Conservation (phyloP, 129 eudicot genomes). For the Flaveria robusta region DNA sequence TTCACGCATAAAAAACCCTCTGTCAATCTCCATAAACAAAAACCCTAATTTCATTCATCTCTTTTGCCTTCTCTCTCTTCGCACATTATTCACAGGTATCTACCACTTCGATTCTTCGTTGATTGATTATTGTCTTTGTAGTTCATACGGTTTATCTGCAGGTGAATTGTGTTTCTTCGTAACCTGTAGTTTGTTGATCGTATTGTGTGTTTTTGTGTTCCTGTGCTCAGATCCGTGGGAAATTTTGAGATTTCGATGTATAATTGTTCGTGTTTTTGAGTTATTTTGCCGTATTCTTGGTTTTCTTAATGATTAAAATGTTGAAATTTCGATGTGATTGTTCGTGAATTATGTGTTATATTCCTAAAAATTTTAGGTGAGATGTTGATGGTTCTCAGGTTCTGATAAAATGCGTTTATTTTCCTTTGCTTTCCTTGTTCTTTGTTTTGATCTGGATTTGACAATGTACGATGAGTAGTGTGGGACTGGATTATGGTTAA, state of each 20-base stretch:
- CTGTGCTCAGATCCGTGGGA: constrained; percentile 35
- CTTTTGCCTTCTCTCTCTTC: too few relatives aligned
- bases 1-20: constrained; percentile 8
- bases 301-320: neutral
- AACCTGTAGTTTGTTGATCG: constrained; percentile 16
- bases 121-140: constrained; percentile 12
- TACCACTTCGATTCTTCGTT: constrained; percentile 2
- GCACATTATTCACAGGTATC: constrained; percentile 41
- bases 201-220: constrained; percentile 21
- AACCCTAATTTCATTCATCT: constrained; percentile 44
- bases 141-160: constrained; percentile 14
- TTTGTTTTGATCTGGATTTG: neutral
- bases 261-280: neutral
- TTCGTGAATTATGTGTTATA: neutral
- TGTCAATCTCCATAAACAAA: constrained; percentile 32
- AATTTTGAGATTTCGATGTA: constrained; percentile 12
- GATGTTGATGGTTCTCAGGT: constrained; percentile 2
- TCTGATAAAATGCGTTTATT: constrained; percentile 15
- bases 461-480: constrained; percentile 39
- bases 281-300: constrained; percentile 16
- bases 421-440: neutral
- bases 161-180: neutral
- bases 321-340: neutral
- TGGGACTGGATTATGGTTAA: neutral
- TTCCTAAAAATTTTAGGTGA: constrained; percentile 1